Base-by-base conservation (phyloP, 2,329 filamentous ascomycete genomes). In the Phyllosticta capitalensis region DNA sequence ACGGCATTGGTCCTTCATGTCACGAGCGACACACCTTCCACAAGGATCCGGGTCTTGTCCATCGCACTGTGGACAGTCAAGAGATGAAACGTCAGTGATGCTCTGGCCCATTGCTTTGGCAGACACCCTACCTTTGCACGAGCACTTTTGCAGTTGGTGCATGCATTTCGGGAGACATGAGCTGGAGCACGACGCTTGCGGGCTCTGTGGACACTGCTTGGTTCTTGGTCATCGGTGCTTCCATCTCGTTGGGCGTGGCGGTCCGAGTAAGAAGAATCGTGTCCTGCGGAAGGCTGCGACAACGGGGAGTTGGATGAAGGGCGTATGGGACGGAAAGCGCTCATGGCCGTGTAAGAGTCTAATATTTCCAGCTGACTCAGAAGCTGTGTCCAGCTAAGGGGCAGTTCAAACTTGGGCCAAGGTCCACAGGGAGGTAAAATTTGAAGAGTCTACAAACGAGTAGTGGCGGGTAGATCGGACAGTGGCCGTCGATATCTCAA, bases 131-230 rank as follows among this genome's bases (percentile, higher is more conserved):
- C 67, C 63, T 67, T 69, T 60, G 67, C 65, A 45, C 67, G 58
- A n/a, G 67, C 67, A 51, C 64, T 64, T 52, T 68, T 66, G 61
- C 67, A 69, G 24, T 66, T 65, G 28, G 61, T 67, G 60, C 67
- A 69, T 9, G 67, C 67, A 58, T 68, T 68, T 20, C 62, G 63
- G 7, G 67, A 67, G 9, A 69, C 67, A 56, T 65, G 65, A 22
- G 62, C 55, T 26, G 67, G 63, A 17, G 65, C 62, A 22, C 60
- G 52, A 14, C 61, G 61, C 30, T 61, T 62, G 17, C 61, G 54
- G 38, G 52, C 51, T 52, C 57, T 58, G 19, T 51, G 20, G 33
- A 54, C 33, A 55, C 28, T 48, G 58, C 54, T 10, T n/a, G 51
- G n/a, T 12, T 57, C 30, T 33, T 33, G 49, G 6, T 60, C 54